A percentile compares a stretch with the other conserved stretches of the same genome.
phyloP scores from a whole-genome alignment of 805 yeast species.

The Candida sonorensis region DNA sequence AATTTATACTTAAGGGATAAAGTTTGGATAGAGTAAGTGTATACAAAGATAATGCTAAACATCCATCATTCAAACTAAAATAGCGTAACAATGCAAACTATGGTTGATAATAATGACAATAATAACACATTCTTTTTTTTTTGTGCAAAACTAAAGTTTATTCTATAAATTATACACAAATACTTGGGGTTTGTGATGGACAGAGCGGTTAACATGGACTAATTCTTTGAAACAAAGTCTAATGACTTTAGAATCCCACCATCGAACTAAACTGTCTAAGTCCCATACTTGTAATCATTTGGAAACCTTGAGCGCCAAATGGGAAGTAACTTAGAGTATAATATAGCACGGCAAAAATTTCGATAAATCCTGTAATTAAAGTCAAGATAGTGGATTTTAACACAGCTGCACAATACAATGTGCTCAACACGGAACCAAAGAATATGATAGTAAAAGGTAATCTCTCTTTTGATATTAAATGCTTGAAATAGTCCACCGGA shows the following conservation, averaged over 20 bases:
- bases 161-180: too few species aligned
- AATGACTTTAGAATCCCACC: conserved; percentile 34
- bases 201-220: too few species aligned
- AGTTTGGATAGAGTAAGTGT: too few species aligned
- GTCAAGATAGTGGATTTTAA: conserved; percentile 71
- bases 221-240: too few species aligned
- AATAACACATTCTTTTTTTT: too few species aligned
- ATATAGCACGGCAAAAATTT: conserved; percentile 81
- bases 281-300: conserved; percentile 40
- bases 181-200: too few species aligned
- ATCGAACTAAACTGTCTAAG: conserved; percentile 30
- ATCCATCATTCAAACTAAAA: too few species aligned
- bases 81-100: too few species aligned
- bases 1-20: too few species aligned
- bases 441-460: conserved; percentile 75
- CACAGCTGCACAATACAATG: conserved; percentile 71
- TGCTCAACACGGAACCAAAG: conserved; percentile 70
- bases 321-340: conserved; percentile 93
- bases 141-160: too few species aligned
- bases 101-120: too few species aligned
- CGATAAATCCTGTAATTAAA: conserved; percentile 64
- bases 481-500: conserved; percentile 71
- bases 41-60: too few species aligned
- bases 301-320: conserved; percentile 76
- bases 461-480: conserved; percentile 68